phyloP scores from a whole-genome alignment of 768 basidiomycete genomes.

The Russula earlei region DNA sequence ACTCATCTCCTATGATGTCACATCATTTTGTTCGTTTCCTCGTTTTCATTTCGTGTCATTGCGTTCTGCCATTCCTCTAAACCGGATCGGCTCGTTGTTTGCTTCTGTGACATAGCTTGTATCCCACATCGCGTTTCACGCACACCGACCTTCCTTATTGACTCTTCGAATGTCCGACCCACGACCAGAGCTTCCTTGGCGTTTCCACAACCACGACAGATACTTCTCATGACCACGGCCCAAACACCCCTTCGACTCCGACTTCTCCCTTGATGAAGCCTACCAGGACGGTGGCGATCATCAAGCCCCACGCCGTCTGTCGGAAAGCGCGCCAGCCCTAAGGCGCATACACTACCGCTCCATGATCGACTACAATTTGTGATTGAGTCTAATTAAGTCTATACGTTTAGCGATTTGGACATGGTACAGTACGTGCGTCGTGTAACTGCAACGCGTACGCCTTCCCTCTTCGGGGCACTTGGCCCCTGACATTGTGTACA shows the following conservation, averaged over 20 bases:
- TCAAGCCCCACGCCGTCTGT: constrained; percentile 77
- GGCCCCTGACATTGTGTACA: too few relatives aligned
- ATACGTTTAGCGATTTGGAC: too few relatives aligned
- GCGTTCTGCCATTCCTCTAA: neutral
- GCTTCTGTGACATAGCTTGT: constrained; percentile 14
- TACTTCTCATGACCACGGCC: neutral
- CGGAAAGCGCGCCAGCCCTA: too few relatives aligned
- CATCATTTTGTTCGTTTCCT: too few relatives aligned
- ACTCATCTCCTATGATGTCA: too few relatives aligned
- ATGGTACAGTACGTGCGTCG: too few relatives aligned
- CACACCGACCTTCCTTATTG: constrained; percentile 5
- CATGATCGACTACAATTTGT: too few relatives aligned
- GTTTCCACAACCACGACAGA: neutral
- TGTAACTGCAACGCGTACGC: too few relatives aligned
- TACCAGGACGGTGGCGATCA: constrained; percentile 73
- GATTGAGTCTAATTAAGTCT: too few relatives aligned
- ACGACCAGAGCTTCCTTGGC: neutral
- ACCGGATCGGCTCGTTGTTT: constrained; percentile 1
- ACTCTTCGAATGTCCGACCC: constrained; percentile 4
- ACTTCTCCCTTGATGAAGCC: neutral
- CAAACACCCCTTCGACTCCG: constrained; percentile 5
- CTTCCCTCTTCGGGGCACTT: too few relatives aligned
- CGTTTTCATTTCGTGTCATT: constrained; percentile 4
- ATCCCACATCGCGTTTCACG: constrained; percentile 4
- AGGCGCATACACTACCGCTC: too few relatives aligned